Evolutionary conservation across 441 rosid genomes (phyloP).

Genomic region (Gossypium schwendimanii): DNA sequence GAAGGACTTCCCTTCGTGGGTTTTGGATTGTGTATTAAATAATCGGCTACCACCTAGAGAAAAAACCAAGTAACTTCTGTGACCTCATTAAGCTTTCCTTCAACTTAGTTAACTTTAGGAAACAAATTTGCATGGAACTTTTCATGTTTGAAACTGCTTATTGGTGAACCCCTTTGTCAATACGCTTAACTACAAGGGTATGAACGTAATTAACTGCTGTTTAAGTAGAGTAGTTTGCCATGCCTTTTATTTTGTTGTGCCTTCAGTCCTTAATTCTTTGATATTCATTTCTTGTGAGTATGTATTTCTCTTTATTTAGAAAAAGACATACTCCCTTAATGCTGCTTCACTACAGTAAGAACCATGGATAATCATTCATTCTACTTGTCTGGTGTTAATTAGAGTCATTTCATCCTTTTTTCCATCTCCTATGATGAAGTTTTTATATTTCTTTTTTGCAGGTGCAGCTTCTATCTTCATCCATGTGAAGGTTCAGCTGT

Average conservation of each 20-base stretch:
- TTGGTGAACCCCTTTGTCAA: background rate
- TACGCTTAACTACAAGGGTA: background rate
- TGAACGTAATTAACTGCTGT: background rate
- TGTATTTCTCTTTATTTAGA: background rate
- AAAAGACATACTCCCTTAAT: background rate
- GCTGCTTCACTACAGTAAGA: background rate
- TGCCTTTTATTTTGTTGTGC: background rate
- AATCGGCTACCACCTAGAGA: constrained; percentile 94
- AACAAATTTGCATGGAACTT: background rate
- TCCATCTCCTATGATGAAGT: background rate
- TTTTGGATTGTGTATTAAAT: constrained; percentile 82
- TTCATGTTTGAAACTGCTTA: background rate
- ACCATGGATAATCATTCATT: background rate
- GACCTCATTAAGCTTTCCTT: constrained; percentile 1
- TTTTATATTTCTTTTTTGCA: constrained; percentile 30
- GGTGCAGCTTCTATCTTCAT: constrained; percentile 96
- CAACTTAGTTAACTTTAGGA: background rate
- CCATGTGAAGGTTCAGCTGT: constrained; percentile 83
- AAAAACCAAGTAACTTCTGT: constrained; percentile 66
- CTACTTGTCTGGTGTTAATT: background rate
- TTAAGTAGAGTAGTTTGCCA: background rate
- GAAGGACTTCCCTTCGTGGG: constrained; percentile 95
- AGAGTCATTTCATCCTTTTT: background rate
- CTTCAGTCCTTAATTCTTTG: background rate
- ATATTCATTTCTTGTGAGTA: background rate